Percentiles rank a stretch among this genome's conserved stretches.
phyloP scores from a whole-genome alignment of 768 basidiomycete genomes.

The Boletus bicolor region DNA sequence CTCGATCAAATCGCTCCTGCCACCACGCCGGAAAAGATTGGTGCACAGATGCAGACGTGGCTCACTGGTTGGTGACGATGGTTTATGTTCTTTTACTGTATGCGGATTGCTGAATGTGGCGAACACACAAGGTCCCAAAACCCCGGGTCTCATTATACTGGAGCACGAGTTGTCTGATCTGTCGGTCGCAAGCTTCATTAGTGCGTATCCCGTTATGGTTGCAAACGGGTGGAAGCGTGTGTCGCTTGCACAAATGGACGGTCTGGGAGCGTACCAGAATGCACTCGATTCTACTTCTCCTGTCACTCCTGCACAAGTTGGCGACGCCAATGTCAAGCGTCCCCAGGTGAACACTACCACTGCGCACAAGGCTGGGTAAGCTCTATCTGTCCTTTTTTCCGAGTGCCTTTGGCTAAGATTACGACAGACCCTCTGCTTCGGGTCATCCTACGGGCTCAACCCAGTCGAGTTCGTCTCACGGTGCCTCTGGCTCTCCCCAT shows the following conservation, averaged over 20 bases:
- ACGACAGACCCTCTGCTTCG: conserved; percentile 4
- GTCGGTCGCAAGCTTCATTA: conserved; percentile 65
- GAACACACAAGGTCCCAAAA: conserved; percentile 51
- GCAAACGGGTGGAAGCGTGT: conserved; percentile 68
- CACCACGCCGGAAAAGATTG: conserved; percentile 48
- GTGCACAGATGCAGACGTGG: conserved; percentile 52
- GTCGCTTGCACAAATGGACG: conserved; percentile 49
- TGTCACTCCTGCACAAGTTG: conserved; percentile 25
- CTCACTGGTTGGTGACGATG: conserved; percentile 40
- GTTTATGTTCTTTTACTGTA: background rate
- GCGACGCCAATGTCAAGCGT: conserved; percentile 13
- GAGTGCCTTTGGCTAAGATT: background rate
- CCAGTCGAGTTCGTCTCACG: conserved; percentile 10
- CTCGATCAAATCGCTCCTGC: conserved; percentile 38
- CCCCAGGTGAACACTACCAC: conserved; percentile 13
- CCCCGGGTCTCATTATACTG: conserved; percentile 75
- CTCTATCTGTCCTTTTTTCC: background rate
- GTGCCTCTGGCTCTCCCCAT: conserved; percentile 21
- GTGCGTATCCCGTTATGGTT: conserved; percentile 59
- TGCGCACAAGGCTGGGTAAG: conserved; percentile 6
- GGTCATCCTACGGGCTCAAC: background rate
- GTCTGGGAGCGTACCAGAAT: conserved; percentile 46
- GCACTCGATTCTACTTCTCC: conserved; percentile 32
- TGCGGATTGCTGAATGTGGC: background rate
- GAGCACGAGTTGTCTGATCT: conserved; percentile 75